phyloP scores from a whole-genome alignment of 495 filamentous ascomycete genomes.

The Astrocystis sublimbata region DNA sequence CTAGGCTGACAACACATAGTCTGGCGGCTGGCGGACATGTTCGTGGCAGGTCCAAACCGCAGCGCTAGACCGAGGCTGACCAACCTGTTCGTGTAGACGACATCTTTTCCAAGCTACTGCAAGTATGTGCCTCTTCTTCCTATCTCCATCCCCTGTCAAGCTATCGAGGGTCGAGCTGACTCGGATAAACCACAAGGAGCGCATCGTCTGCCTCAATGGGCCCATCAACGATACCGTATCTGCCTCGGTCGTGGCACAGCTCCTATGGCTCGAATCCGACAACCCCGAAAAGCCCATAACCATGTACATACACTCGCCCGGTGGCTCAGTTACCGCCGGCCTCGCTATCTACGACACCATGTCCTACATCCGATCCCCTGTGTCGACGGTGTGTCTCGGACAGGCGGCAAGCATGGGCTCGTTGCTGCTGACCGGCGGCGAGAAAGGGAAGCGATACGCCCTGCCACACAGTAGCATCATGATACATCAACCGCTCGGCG shows the following conservation, averaged over 20 bases:
- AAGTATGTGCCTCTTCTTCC: constrained; percentile 52
- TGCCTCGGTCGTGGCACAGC: constrained; percentile 88
- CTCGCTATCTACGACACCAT: constrained; percentile 99
- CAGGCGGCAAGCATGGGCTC: constrained; percentile 95
- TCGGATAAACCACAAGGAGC: constrained; percentile 59
- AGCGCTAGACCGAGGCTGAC: constrained; percentile 26
- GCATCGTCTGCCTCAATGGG: constrained; percentile 94
- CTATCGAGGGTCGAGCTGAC: too few species aligned
- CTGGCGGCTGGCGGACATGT: constrained; percentile 91
- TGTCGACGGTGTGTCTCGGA: constrained; percentile 91
- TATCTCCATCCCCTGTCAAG: not conserved
- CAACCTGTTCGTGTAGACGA: constrained; percentile 60
- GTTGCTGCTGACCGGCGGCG: constrained; percentile 81
- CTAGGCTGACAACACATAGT: constrained; percentile 59
- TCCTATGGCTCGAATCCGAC: constrained; percentile 97
- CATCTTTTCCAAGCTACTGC: constrained; percentile 78
- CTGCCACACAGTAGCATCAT: constrained; percentile 92
- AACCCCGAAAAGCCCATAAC: constrained; percentile 91
- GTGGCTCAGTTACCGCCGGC: constrained; percentile 86
- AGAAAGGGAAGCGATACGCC: constrained; percentile 81
- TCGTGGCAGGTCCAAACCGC: constrained; percentile 38
- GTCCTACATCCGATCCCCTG: constrained; percentile 90
- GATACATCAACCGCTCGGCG: constrained; percentile 93
- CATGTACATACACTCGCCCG: constrained; percentile 96
- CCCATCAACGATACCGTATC: constrained; percentile 85